A percentile compares a stretch with the other conserved stretches of the same genome.
Evolutionary conservation across 495 filamentous ascomycete genomes (phyloP).

Genomic region (Neurospora sp.): DNA sequence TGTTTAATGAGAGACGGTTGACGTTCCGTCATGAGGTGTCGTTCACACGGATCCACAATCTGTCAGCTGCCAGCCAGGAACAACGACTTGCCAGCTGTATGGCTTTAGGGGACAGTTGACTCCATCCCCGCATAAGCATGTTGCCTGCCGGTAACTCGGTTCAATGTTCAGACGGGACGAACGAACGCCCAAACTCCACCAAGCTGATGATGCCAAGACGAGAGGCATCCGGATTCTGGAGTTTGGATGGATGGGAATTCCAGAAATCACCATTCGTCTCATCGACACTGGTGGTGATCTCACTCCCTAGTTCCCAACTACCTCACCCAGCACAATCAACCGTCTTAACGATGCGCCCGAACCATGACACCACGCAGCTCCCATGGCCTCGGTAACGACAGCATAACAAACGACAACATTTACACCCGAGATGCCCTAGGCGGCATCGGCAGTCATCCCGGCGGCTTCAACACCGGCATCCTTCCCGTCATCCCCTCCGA

Average conservation of each 20-base stretch:
- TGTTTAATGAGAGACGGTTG: not conserved
- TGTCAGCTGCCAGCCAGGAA: not conserved
- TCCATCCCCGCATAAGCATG: not conserved
- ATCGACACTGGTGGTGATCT: not conserved
- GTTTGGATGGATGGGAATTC: not conserved
- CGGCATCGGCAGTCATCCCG: not conserved
- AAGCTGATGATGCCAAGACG: not conserved
- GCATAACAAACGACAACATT: not conserved
- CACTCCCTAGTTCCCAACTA: not conserved
- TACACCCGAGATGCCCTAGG: not conserved
- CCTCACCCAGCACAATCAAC: not conserved
- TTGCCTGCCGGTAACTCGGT: not conserved
- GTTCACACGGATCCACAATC: not conserved
- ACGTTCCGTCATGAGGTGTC: not conserved
- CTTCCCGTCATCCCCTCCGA: constrained; percentile 28
- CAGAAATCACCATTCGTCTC: not conserved
- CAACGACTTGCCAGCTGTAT: not conserved
- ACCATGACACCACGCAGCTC: constrained; percentile 16
- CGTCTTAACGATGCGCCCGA: constrained; percentile 5
- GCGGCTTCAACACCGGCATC: constrained; percentile 20
- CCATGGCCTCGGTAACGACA: constrained; percentile 7
- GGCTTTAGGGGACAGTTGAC: not conserved
- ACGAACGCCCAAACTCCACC: not conserved
- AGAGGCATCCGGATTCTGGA: not conserved
- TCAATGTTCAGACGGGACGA: not conserved